A percentile compares a stretch with the other conserved stretches of the same genome.
These are phyloP conservation scores for Barnettozyma californica DNA, from an alignment of 805 yeast species.

Conservation along the genomic window DNA sequence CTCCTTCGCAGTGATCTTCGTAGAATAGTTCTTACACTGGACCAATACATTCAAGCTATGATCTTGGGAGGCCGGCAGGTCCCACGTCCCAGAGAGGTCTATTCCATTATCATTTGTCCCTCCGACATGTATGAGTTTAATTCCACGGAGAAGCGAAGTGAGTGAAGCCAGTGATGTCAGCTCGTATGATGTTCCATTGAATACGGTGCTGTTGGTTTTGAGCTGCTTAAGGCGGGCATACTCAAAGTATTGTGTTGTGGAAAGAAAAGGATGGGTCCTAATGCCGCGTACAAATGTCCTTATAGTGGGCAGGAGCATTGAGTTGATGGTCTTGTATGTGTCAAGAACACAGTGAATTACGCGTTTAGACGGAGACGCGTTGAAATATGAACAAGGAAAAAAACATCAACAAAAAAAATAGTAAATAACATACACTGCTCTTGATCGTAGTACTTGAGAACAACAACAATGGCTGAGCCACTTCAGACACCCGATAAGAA, in stretches of 20 bases:
- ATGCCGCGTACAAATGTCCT: constrained; percentile 1
- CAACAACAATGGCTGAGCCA: constrained; percentile 2
- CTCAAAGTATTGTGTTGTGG: constrained; percentile 11
- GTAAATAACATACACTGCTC: too few species aligned
- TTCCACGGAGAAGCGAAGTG: constrained; percentile 3
- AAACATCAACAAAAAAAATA: background rate
- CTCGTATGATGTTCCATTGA: constrained; percentile 24
- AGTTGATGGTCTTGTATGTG: background rate
- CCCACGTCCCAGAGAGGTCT: constrained; percentile 22
- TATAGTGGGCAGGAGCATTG: background rate
- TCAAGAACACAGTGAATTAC: background rate
- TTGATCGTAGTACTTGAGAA: too few species aligned
- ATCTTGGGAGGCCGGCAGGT: background rate
- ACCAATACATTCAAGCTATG: constrained; percentile 17
- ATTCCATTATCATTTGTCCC: constrained; percentile 24
- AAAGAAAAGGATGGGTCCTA: constrained; percentile 7
- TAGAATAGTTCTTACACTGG: constrained; percentile 22
- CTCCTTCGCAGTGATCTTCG: constrained; percentile 23
- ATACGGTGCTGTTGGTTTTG: constrained; percentile 18
- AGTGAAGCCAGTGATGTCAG: constrained; percentile 15
- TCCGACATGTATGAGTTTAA: constrained; percentile 16
- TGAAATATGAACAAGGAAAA: background rate
- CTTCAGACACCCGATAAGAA: constrained; percentile 2
- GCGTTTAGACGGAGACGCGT: background rate
- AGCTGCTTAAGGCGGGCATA: constrained; percentile 16